These are phyloP conservation scores for Phytophthora colocasiae DNA, from an alignment of 352 stramenopile genomes.

Conservation along the genomic window DNA sequence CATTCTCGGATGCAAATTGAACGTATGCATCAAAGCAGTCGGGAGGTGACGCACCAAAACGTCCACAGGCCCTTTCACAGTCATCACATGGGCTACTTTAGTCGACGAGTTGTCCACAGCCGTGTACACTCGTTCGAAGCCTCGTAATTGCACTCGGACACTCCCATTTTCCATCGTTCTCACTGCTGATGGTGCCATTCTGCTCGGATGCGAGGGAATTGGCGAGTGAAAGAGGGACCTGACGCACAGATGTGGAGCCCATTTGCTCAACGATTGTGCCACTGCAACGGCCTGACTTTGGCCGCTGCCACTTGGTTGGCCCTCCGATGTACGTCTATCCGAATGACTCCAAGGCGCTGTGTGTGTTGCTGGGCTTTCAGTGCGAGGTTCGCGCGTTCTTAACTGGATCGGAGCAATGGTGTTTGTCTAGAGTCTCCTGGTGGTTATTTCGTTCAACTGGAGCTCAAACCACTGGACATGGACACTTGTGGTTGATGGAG, in stretches of 20 bases:
- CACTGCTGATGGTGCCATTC: constrained; percentile 17
- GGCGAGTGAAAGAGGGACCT: constrained; percentile 7
- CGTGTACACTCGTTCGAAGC: constrained; percentile 39
- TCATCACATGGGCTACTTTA: constrained; percentile 39
- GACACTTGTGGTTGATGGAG: constrained; percentile 13
- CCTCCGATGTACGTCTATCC: constrained; percentile 26
- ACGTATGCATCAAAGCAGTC: constrained; percentile 35
- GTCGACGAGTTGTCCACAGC: constrained; percentile 33
- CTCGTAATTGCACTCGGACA: constrained; percentile 31
- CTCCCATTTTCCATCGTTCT: constrained; percentile 19
- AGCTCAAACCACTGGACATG: not conserved
- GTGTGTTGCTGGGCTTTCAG: constrained; percentile 36
- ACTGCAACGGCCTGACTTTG: constrained; percentile 7
- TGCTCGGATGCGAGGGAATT: constrained; percentile 1
- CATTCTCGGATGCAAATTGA: constrained; percentile 53
- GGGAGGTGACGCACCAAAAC: constrained; percentile 26
- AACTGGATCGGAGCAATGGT: constrained; percentile 8
- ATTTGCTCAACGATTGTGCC: constrained; percentile 8
- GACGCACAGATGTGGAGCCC: constrained; percentile 7
- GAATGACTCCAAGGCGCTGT: constrained; percentile 21
- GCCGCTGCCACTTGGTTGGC: constrained; percentile 22
- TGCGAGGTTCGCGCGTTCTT: constrained; percentile 29
- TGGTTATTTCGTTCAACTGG: constrained; percentile 22
- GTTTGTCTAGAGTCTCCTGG: constrained; percentile 21
- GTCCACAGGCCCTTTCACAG: constrained; percentile 16